Percentiles rank a stretch among this genome's conserved stretches.
phyloP scores from a whole-genome alignment of 2,329 filamentous ascomycete species.

The Cordyceps tenuipes region DNA sequence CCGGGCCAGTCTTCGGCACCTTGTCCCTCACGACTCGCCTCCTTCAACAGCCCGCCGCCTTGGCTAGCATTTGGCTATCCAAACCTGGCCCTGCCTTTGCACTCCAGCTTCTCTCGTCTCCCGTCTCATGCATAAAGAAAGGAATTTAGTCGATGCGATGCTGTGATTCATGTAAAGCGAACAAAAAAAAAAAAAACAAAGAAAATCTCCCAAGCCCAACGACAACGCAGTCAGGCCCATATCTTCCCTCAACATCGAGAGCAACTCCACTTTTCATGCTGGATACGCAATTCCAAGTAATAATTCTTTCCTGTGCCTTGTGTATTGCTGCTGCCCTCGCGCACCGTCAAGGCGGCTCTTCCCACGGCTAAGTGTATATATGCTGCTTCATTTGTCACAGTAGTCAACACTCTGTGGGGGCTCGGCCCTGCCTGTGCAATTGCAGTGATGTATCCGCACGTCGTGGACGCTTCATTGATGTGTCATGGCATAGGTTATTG shows the following conservation, averaged over 20 bases:
- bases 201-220: neutral
- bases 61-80: conserved; percentile 8
- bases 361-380: neutral
- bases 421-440: conserved; percentile 57
- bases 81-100: neutral
- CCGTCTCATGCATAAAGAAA: conserved; percentile 6
- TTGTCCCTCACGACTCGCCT: neutral
- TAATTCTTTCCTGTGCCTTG: neutral
- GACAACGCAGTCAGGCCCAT: neutral
- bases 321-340: neutral
- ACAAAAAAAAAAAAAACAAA: neutral
- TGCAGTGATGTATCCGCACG: conserved; percentile 50
- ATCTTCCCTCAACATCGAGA: neutral
- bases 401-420: conserved; percentile 50
- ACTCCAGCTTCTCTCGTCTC: neutral
- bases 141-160: conserved; percentile 5
- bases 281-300: conserved; percentile 4
- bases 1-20: neutral
- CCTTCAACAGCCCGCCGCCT: neutral
- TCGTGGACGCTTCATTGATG: conserved; percentile 37
- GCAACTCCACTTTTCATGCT: conserved; percentile 2
- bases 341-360: conserved; percentile 2
- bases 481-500: neutral
- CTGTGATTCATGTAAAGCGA: conserved; percentile 9
- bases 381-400: conserved; percentile 5